Conservation (phyloP, 371 early-diverging fungal genomes). For the Mucor lusitanicus region DNA sequence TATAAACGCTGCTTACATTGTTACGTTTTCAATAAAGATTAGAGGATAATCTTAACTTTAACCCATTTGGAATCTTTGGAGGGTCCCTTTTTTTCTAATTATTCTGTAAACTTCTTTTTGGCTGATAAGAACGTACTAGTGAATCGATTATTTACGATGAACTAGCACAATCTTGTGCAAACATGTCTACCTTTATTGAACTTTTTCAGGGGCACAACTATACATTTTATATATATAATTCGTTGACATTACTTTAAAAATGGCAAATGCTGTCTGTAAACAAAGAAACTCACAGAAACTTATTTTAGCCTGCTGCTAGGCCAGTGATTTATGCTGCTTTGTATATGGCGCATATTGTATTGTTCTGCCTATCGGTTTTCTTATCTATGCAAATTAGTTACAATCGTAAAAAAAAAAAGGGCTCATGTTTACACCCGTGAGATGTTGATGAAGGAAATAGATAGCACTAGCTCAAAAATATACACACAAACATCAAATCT, state of each 20-base stretch:
- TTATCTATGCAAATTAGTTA: background rate
- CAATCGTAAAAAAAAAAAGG: background rate
- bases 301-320: background rate
- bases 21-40: background rate
- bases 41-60: background rate
- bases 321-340: background rate
- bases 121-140: background rate
- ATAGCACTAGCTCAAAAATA: background rate
- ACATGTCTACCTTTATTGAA: background rate
- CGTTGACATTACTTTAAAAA: background rate
- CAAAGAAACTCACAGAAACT: background rate
- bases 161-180: background rate
- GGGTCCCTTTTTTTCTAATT: background rate
- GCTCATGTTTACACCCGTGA: background rate
- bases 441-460: background rate
- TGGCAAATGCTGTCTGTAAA: background rate
- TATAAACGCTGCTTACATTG: background rate
- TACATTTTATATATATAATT: background rate
- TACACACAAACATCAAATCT: background rate
- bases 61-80: background rate
- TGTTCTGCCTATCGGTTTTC: background rate
- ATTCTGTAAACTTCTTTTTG: background rate
- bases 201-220: background rate
- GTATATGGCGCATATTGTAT: background rate
- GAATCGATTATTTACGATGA: background rate